Conservation (phyloP, 2,329 filamentous ascomycete genomes). For the Bertia moriformis region DNA sequence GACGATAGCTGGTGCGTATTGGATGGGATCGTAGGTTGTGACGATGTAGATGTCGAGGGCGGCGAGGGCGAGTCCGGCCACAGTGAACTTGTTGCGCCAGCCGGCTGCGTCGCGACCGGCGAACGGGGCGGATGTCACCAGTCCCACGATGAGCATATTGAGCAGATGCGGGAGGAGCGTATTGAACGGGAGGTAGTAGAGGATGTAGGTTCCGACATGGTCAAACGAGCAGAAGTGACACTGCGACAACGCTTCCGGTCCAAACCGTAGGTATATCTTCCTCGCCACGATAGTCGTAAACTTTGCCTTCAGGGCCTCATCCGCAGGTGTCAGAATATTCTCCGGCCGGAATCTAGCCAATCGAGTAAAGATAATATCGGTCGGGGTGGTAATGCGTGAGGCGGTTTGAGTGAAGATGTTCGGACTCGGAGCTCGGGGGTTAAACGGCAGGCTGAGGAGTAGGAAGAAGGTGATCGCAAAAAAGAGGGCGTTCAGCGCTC, state of each 20-base stretch:
- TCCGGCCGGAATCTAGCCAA: neutral
- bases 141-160: neutral
- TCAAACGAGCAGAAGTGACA: neutral
- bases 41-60: neutral
- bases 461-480: neutral
- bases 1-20: neutral
- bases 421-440: neutral
- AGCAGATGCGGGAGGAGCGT: neutral
- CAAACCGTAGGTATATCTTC: neutral
- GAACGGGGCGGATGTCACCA: neutral
- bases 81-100: constrained; percentile 1
- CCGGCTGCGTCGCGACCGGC: neutral
- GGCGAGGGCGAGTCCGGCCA: neutral
- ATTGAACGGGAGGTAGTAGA: constrained; percentile 1
- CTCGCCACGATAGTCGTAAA: neutral
- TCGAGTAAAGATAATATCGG: neutral
- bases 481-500: neutral
- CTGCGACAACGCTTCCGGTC: neutral
- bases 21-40: neutral
- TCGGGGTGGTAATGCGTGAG: constrained; percentile 1
- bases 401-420: neutral
- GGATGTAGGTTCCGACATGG: neutral
- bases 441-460: constrained; percentile 1
- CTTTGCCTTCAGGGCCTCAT: neutral
- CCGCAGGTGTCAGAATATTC: neutral